Percentiles rank a stretch among this genome's conserved stretches.
Evolutionary conservation across 441 rosid species (phyloP).

Genomic region (Gossypium trilobum): DNA sequence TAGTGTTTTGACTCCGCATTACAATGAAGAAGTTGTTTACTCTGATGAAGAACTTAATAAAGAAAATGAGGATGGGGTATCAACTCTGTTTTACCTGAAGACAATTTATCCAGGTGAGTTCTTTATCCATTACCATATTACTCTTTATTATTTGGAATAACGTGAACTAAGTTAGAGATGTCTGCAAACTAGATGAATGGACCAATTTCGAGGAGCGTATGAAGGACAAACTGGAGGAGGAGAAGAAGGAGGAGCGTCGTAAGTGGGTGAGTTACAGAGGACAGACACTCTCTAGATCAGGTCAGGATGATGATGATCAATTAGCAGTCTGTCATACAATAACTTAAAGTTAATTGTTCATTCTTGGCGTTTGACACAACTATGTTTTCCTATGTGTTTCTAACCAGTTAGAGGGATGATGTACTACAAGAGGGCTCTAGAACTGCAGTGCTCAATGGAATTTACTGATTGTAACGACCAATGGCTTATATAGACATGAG

Average conservation of each 20-base stretch:
- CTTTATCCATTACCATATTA: constrained; percentile 6
- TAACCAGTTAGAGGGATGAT: constrained; percentile 87
- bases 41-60: constrained; percentile 67
- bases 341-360: not conserved
- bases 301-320: constrained; percentile 22
- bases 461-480: constrained; percentile 46
- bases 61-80: constrained; percentile 92
- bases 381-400: constrained; percentile 17
- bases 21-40: constrained; percentile 83
- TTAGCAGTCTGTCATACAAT: not conserved
- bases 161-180: constrained; percentile 17
- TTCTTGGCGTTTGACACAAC: constrained; percentile 7
- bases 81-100: constrained; percentile 75
- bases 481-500: constrained; percentile 21
- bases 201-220: constrained; percentile 56
- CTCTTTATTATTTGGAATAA: constrained; percentile 15
- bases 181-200: constrained; percentile 74
- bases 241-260: constrained; percentile 39
- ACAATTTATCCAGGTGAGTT: constrained; percentile 83
- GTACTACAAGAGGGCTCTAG: constrained; percentile 78
- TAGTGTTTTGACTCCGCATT: constrained; percentile 93
- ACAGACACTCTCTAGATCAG: constrained; percentile 94
- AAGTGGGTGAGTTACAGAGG: constrained; percentile 91
- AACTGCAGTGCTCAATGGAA: constrained; percentile 73
- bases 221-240: constrained; percentile 31